Percentiles rank a stretch among this genome's conserved stretches.
Evolutionary conservation across 2,329 filamentous ascomycete species (phyloP).

Genomic region (Hypoxylon sp.): DNA sequence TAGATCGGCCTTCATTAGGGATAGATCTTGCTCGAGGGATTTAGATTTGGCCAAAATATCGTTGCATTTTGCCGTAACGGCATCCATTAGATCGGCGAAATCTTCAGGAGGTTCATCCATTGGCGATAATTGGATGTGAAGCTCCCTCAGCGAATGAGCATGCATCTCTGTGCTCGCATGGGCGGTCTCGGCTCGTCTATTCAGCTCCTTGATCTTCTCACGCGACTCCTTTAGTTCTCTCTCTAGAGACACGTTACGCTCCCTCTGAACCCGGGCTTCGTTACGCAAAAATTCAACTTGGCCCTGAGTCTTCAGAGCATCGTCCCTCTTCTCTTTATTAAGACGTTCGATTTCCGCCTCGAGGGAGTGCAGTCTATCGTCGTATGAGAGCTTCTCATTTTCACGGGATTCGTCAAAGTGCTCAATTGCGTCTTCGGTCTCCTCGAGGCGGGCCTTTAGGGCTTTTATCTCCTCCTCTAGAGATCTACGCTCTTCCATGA

Average conservation of each 20-base stretch:
- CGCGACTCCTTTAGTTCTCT: conserved; percentile 67
- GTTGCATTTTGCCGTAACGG: conserved; percentile 68
- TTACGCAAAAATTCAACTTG: conserved; percentile 73
- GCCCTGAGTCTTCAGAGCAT: conserved; percentile 68
- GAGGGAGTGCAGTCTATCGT: conserved; percentile 75
- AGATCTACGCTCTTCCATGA: conserved; percentile 84
- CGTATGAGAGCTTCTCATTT: conserved; percentile 78
- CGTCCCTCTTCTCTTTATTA: conserved; percentile 68
- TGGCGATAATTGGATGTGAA: conserved; percentile 70
- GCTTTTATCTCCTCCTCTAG: conserved; percentile 84
- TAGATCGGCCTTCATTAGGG: conserved; percentile 72
- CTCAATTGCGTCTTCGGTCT: conserved; percentile 92
- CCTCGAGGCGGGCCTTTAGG: conserved; percentile 82
- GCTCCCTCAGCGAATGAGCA: conserved; percentile 66
- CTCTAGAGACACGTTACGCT: conserved; percentile 70
- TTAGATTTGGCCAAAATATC: conserved; percentile 71
- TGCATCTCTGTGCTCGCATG: conserved; percentile 67
- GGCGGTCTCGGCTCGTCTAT: conserved; percentile 63
- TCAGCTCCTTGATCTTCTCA: conserved; percentile 65
- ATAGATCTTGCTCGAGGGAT: conserved; percentile 69
- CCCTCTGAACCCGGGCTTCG: conserved; percentile 69
- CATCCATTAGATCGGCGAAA: conserved; percentile 68
- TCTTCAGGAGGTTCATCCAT: conserved; percentile 67
- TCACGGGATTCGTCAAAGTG: conserved; percentile 85
- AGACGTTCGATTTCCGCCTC: conserved; percentile 78